Evolutionary conservation across 2,329 filamentous ascomycete genomes (phyloP), one percentile per base, ranked within the genome.

Genomic region (Simplicillium aogashimaense): DNA sequence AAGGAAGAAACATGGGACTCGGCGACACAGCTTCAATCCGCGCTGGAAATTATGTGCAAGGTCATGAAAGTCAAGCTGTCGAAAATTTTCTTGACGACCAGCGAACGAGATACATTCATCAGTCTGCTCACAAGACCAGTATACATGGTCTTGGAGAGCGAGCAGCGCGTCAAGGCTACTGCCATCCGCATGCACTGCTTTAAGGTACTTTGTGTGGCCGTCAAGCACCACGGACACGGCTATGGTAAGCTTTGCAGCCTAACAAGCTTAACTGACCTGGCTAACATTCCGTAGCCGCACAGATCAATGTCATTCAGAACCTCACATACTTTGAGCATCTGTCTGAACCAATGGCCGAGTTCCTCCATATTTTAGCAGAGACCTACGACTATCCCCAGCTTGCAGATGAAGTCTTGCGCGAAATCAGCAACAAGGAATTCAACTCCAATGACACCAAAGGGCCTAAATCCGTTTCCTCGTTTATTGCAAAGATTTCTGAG

Each of bases 271-370:
- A 9, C 11, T 25, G 48, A 43, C 47, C 57, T 64, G 41, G 68
- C n/a, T 36, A 17, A 25, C 20, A 25, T 25, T 6, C 17, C 32
- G 8, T 52, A 94, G 86, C 86, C 38, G 92, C 92, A 2, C 92
- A 98, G 71, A 97, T 94, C 36, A 94, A 89, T 35, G 94, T 98
- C 53, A 89, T 97, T 40, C 92, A 98, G 60, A 97, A 92, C 56
- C 66, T 98, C 49, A 95, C 92, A 5, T 98, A 98, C 59, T 98
- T 97, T 53, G 92, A 98, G 63, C 92, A 98, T 61, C 67, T 98
- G n/a, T 90, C 92, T 1, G 92, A 98, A 56, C 92, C 92, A 2
- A 98, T 98, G 92, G 92, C 92, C 28, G 94, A 98, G 59, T 95
- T 98, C 53, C 68, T 98, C 4, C 87, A 97, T 53, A 98, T 97